Evolutionary conservation across 2,329 filamentous ascomycete species (phyloP).

Genomic region (Fusarium napiforme): DNA sequence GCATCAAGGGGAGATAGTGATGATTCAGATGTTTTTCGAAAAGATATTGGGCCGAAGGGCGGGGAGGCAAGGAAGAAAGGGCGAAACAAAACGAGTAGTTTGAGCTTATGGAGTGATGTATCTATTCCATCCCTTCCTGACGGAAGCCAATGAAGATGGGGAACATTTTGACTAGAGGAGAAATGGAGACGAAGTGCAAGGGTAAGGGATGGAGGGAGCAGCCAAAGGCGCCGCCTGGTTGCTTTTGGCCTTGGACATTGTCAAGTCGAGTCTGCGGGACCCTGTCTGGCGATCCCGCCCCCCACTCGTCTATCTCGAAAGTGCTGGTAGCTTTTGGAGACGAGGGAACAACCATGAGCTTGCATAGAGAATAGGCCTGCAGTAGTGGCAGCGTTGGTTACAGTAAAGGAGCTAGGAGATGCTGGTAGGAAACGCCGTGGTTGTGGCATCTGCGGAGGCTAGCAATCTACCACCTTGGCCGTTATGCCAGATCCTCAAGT

Average conservation of each 20-base stretch:
- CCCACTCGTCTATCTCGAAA: slow-evolving; percentile 41
- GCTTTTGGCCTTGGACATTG: slow-evolving; percentile 44
- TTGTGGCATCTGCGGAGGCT: slow-evolving; percentile 34
- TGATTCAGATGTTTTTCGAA: slow-evolving; percentile 42
- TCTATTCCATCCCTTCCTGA: slow-evolving; percentile 40
- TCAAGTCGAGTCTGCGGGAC: slow-evolving; percentile 38
- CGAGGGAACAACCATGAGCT: slow-evolving; percentile 26
- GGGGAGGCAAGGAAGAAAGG: slow-evolving; percentile 38
- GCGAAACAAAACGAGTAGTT: slow-evolving; percentile 27
- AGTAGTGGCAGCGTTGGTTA: slow-evolving; percentile 34
- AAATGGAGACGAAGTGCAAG: slow-evolving; percentile 24
- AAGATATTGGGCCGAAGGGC: slow-evolving; percentile 30
- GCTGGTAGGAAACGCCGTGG: slow-evolving; percentile 19
- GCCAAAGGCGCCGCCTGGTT: slow-evolving; percentile 35
- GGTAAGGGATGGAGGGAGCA: slow-evolving; percentile 33
- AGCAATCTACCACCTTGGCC: slow-evolving; percentile 38
- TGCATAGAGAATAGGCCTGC: slow-evolving; percentile 22
- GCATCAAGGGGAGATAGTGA: slow-evolving; percentile 41
- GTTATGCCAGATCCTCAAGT: slow-evolving; percentile 47
- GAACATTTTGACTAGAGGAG: slow-evolving; percentile 23
- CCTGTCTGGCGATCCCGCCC: slow-evolving; percentile 41
- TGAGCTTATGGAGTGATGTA: slow-evolving; percentile 38
- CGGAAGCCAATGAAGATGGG: slow-evolving; percentile 24
- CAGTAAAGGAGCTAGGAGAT: slow-evolving; percentile 19
- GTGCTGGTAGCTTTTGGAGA: slow-evolving; percentile 18